Percentiles rank a stretch among this genome's conserved stretches.
These are phyloP conservation scores for Bretziella fagacearum DNA, from an alignment of 2,329 filamentous ascomycete genomes.

Conservation along the genomic window DNA sequence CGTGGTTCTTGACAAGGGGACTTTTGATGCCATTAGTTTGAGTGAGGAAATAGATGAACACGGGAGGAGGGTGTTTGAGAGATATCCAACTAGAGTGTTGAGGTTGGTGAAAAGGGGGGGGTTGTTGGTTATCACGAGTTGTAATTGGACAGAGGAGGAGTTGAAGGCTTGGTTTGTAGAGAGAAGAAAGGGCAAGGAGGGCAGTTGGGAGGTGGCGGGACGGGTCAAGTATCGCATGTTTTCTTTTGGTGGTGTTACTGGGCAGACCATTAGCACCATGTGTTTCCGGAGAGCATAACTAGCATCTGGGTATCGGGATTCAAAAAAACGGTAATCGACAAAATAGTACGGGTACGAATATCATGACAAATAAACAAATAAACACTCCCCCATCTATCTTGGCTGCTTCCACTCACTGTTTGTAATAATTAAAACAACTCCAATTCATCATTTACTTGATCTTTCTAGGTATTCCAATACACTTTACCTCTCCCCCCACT, in stretches of 20 bases:
- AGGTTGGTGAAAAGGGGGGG: slow-evolving; percentile 53
- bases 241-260: slow-evolving; percentile 74
- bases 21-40: slow-evolving; percentile 88
- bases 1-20: slow-evolving; percentile 92
- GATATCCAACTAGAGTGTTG: slow-evolving; percentile 54
- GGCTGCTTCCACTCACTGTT: background rate
- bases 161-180: slow-evolving; percentile 59
- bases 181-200: slow-evolving; percentile 18
- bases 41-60: slow-evolving; percentile 34
- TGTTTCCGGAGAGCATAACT: slow-evolving; percentile 46
- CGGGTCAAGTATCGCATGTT: slow-evolving; percentile 71
- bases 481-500: background rate
- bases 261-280: slow-evolving; percentile 74
- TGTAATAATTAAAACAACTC: background rate
- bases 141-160: slow-evolving; percentile 94
- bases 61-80: slow-evolving; percentile 50
- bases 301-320: background rate
- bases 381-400: background rate
- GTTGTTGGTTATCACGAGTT: slow-evolving; percentile 75
- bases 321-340: background rate
- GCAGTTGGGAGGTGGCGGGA: slow-evolving; percentile 41
- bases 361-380: background rate
- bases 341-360: background rate
- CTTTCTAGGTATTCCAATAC: slow-evolving; percentile 6
- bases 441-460: slow-evolving; percentile 2